Base-by-base conservation (phyloP, 257 asterid genomes). In the Nicotiana tomentosiformis region DNA sequence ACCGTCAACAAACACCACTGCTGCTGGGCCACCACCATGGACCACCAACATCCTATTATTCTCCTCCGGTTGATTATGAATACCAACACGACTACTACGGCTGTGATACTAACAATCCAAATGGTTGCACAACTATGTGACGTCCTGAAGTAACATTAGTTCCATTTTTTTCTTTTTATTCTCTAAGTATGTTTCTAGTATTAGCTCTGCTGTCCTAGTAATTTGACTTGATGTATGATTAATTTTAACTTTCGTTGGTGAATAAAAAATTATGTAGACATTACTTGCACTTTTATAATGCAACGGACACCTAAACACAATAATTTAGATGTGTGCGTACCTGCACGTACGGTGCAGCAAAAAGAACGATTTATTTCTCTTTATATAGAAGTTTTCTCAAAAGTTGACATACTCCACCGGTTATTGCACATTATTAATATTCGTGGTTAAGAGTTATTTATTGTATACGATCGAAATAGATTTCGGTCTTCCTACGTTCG, bases 121-220 rank as follows among this genome's bases (percentile, higher is more conserved):
- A 74, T 72, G 61, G 37, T 26, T 74, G 80, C 80, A 51, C n/a
- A 29, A 74, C 8, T 49, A 74, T 74, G 62, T 74, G 80, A 74
- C 29, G 43, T 49, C 39, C 43, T 1, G 60, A 46, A 43, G 2
- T 23, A 6, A 72, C 23, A 72, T 14, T 69, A 69, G 39, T 17
- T 7, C 26, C 2, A 6, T 20, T n/a, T 1, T 15, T 67, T 14
- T 15, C 46, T 37, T 30, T 65, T 29, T 37, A 16, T 0, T 1
- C 23, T 37, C 2, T 68, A 37, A 4, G 37, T 9, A 55, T 17
- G n/a, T 55, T 55, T 55, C 58, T 53, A 53, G 2, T 55, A 55
- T 14, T 55, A 55, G 2, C 60, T 17, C 18, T 57, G 26, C 7
- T 5, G 64, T 17, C 23, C 23, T 57, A 57, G 7, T 57, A 57